Conservation (phyloP, 768 basidiomycete genomes). For the Mycena kentingensis region DNA sequence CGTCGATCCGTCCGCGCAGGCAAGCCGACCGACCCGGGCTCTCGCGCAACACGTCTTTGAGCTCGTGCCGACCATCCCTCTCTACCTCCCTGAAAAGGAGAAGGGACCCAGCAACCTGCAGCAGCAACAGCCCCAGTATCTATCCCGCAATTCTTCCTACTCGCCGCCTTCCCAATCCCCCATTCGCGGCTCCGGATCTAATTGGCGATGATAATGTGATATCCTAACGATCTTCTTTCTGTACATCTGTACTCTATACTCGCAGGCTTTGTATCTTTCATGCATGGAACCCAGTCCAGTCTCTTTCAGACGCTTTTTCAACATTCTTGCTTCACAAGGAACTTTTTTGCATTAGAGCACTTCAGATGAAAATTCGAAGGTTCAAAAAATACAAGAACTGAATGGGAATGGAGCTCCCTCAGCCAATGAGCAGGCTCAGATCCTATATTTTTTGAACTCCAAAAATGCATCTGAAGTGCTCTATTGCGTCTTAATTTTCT, state of each 20-base stretch:
- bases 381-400: too few species aligned
- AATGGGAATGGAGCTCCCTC: too few species aligned
- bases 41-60: slow-evolving; percentile 75
- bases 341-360: too few species aligned
- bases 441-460: too few species aligned
- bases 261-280: slow-evolving; percentile 15
- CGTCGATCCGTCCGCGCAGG: slow-evolving; percentile 42
- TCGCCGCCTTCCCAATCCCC: slow-evolving; percentile 17
- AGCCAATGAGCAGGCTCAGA: too few species aligned
- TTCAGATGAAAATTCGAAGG: too few species aligned
- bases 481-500: too few species aligned
- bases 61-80: slow-evolving; percentile 71
- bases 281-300: not conserved
- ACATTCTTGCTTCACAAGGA: too few species aligned
- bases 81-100: slow-evolving; percentile 61
- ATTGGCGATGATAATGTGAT: slow-evolving; percentile 23
- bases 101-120: not conserved
- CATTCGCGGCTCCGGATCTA: slow-evolving; percentile 18
- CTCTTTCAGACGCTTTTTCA: too few species aligned
- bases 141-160: slow-evolving; percentile 18
- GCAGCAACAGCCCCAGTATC: slow-evolving; percentile 6
- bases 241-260: slow-evolving; percentile 19
- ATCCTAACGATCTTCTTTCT: slow-evolving; percentile 1
- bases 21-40: slow-evolving; percentile 43
- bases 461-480: too few species aligned